phyloP scores from a whole-genome alignment of 176 grass and related monocot species.

The Aegilops tauschii region DNA sequence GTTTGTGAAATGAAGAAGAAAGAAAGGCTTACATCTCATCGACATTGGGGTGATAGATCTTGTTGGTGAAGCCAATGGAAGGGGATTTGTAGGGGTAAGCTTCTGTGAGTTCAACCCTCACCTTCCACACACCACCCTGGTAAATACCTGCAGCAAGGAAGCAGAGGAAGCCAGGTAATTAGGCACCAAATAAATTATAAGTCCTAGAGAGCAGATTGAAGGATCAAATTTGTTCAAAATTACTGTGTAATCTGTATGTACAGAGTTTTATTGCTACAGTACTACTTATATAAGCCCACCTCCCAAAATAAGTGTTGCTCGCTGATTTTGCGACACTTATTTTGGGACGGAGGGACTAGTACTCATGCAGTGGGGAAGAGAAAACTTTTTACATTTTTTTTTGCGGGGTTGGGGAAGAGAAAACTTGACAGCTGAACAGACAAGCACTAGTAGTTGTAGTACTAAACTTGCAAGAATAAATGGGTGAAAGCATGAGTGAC shows the following conservation, averaged over 20 bases:
- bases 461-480: background rate
- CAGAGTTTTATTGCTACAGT: background rate
- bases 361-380: too few species aligned
- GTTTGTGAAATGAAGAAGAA: background rate
- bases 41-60: slow-evolving; percentile 61
- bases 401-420: too few species aligned
- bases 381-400: too few species aligned
- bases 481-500: background rate
- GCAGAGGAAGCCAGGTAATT: background rate
- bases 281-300: too few species aligned
- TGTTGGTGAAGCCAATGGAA: slow-evolving; percentile 57
- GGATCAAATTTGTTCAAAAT: background rate
- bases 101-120: slow-evolving; percentile 49
- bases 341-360: too few species aligned
- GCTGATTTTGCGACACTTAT: too few species aligned
- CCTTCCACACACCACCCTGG: slow-evolving; percentile 58
- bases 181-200: background rate
- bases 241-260: too few species aligned
- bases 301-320: too few species aligned
- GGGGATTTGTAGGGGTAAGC: slow-evolving; percentile 67
- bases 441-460: background rate
- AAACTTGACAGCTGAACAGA: background rate
- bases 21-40: slow-evolving; percentile 48
- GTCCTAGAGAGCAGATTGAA: background rate
- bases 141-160: slow-evolving; percentile 47